Base-by-base conservation (phyloP, 257 asterid species). In the Anisodus tanguticus region DNA sequence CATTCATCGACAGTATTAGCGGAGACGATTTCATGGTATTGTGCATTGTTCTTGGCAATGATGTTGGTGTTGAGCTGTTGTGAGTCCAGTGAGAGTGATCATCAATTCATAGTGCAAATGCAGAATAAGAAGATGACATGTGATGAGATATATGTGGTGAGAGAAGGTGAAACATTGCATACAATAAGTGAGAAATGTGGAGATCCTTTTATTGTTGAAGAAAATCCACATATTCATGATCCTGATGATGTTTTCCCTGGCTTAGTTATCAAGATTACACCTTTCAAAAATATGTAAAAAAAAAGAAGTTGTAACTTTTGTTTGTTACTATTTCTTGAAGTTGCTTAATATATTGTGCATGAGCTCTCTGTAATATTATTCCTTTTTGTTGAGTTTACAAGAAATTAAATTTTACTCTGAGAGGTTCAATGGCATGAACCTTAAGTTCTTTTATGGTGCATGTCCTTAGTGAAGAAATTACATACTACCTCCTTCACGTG, bases 241-340 rank as follows among this genome's bases (percentile, higher is more conserved):
- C 94, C 92, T 78, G 97, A 91, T 84, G 97, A 92, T 88, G 97
- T 92, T 79, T 92, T 90, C 59, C 97, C 97, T 57, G 97, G 97
- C 6, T 80, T 93, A 84, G 93, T 92, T 72, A 90, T 93, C 88
- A 91, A 88, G 92, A 92, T 93, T 67, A 91, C 92, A 1, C 93
- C 95, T 68, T 85, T 26, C 74, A 92, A 83, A 5, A 79, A 39
- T 67, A 47, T 71, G 49, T 86, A 84, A 68, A 74, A 10, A 4
- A 4, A 9, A 9, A 12, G 26, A 15, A 67, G 0, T 13, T 15
- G 8, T 4, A 58, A 11, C 2, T 54, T 55, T 15, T 55, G n/a
- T 58, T 16, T 58, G 26, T 16, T 58, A 17, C 9, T 58, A 58
- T n/a, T n/a, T 22, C 3, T 76, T 76, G 12, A 76, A 11, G 37